phyloP scores from a whole-genome alignment of 345 rosid species.

The Ailanthus altissimus region DNA sequence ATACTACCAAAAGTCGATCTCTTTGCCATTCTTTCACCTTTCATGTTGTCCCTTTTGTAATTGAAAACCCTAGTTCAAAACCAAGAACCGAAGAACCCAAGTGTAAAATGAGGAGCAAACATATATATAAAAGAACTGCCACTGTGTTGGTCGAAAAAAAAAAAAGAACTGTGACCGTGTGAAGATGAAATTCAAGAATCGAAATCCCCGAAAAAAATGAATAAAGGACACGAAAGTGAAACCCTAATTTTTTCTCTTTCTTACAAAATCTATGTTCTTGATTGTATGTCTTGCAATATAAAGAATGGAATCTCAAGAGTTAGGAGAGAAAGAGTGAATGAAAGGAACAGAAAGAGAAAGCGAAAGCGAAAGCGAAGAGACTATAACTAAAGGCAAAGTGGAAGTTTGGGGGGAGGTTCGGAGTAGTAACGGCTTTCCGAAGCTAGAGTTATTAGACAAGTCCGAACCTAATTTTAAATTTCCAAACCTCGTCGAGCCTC shows the following conservation, averaged over 20 bases:
- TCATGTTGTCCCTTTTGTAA: constrained; percentile 16
- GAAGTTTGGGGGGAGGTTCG: constrained; percentile 21
- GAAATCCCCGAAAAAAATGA: neutral
- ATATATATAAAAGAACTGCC: too few species aligned
- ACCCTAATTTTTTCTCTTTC: neutral
- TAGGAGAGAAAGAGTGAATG: constrained; percentile 12
- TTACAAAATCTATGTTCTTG: neutral
- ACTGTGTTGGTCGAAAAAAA: too few species aligned
- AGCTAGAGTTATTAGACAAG: neutral
- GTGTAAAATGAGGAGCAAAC: too few species aligned
- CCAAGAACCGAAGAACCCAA: neutral
- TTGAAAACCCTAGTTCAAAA: neutral
- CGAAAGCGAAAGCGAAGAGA: neutral
- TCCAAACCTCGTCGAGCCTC: constrained; percentile 24
- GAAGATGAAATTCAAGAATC: neutral
- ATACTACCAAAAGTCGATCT: constrained; percentile 52
- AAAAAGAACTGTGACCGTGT: neutral
- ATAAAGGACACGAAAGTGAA: neutral
- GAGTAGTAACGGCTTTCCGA: constrained; percentile 47
- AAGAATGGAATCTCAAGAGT: constrained; percentile 25
- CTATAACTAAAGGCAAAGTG: neutral
- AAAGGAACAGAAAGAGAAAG: constrained; percentile 8
- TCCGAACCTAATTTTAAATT: constrained; percentile 42
- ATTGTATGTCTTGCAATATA: neutral
- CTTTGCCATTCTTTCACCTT: constrained; percentile 45